Conservation (phyloP, 768 basidiomycete species). For the Arthromyces matolae region DNA sequence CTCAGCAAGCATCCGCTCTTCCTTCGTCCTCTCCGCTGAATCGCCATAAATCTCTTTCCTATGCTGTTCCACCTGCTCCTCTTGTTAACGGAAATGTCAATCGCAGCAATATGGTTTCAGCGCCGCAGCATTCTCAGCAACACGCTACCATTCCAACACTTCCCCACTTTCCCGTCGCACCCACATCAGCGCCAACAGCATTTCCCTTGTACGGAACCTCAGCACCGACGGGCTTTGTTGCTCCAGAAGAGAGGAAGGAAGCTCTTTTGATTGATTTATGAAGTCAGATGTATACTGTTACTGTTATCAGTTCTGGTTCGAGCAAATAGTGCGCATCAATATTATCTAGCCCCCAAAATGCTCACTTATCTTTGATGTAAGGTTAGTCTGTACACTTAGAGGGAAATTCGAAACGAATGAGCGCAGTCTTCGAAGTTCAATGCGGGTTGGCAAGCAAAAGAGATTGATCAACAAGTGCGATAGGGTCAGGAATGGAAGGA, state of each 20-base stretch:
- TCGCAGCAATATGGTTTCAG: constrained; percentile 32
- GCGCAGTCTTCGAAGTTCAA: too few relatives aligned
- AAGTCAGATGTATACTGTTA: constrained; percentile 1
- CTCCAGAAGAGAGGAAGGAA: constrained; percentile 65
- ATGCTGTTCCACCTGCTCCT: constrained; percentile 20
- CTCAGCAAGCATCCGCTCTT: constrained; percentile 12
- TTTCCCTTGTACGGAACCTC: constrained; percentile 50
- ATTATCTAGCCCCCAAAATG: too few relatives aligned
- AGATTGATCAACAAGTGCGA: too few relatives aligned
- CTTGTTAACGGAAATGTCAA: constrained; percentile 21
- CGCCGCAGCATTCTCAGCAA: constrained; percentile 25
- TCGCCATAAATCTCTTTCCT: constrained; percentile 35
- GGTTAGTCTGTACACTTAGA: too few relatives aligned
- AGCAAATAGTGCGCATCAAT: too few relatives aligned
- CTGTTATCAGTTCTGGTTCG: background rate
- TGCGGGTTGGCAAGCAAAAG: too few relatives aligned
- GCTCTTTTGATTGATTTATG: constrained; percentile 53
- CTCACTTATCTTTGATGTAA: too few relatives aligned
- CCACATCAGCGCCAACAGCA: constrained; percentile 53
- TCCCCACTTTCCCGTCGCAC: constrained; percentile 64
- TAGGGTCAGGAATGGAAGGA: too few relatives aligned
- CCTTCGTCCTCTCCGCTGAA: constrained; percentile 19
- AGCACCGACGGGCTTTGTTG: constrained; percentile 42
- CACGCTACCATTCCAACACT: constrained; percentile 30
- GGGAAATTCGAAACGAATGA: too few relatives aligned